Conservation (phyloP, 202 grass and related monocot species). For the Schoenoplectus tabernaemontani region DNA sequence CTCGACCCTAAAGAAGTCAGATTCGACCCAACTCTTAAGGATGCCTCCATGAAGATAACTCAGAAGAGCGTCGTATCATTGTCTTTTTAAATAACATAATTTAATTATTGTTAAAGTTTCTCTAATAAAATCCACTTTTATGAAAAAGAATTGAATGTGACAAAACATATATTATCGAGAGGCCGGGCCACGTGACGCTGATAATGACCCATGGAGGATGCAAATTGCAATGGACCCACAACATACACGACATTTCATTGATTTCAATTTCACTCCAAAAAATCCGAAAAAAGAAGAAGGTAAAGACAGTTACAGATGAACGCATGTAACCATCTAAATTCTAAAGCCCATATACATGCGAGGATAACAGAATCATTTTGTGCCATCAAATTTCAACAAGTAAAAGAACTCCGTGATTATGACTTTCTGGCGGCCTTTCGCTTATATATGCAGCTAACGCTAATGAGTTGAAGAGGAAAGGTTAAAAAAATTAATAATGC, state of each 20-base stretch:
- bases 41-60: too few species aligned
- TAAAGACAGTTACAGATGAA: background rate
- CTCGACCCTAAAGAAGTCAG: too few species aligned
- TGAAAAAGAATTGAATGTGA: background rate
- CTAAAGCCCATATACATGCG: background rate
- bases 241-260: background rate
- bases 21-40: too few species aligned
- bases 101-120: too few species aligned
- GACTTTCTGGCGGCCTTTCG: too few species aligned
- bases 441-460: too few species aligned
- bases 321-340: too few species aligned
- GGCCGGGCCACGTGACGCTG: background rate
- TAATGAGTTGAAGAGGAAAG: too few species aligned
- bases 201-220: background rate
- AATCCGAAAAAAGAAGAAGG: background rate
- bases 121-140: background rate
- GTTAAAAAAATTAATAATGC: too few species aligned
- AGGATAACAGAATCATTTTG: background rate
- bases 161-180: background rate
- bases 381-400: background rate
- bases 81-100: too few species aligned
- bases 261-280: background rate
- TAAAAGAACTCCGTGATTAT: too few species aligned
- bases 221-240: background rate
- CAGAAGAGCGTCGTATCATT: too few species aligned